Conservation (phyloP, 148 eudicot species). For the Cornus suecica region DNA sequence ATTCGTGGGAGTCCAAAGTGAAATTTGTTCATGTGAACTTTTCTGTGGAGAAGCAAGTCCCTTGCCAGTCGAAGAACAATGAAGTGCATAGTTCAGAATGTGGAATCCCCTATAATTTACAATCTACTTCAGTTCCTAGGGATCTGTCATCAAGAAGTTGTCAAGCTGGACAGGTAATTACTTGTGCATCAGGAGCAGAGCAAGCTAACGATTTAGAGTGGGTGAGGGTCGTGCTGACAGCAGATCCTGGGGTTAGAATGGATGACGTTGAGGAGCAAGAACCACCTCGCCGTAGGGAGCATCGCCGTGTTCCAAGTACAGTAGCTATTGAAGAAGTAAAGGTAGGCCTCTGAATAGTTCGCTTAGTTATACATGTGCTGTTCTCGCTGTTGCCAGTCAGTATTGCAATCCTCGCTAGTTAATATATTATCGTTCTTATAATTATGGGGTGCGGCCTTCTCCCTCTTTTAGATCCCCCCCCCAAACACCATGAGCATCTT, state of each 20-base stretch:
- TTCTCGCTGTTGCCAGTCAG: not conserved
- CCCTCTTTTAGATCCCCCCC: not conserved
- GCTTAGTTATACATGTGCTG: not conserved
- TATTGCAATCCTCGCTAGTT: not conserved
- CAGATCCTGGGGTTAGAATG: constrained; percentile 85
- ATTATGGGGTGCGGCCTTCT: not conserved
- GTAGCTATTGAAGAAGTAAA: constrained; percentile 98
- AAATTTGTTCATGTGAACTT: constrained; percentile 79
- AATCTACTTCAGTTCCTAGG: constrained; percentile 18
- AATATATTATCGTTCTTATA: not conserved
- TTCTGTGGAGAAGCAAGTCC: constrained; percentile 58
- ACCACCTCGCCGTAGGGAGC: constrained; percentile 82
- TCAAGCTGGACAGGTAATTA: constrained; percentile 32
- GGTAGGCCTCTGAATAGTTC: constrained; percentile 36
- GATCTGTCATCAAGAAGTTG: constrained; percentile 16
- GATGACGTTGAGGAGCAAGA: constrained; percentile 87
- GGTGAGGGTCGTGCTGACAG: constrained; percentile 82
- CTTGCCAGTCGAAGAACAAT: constrained; percentile 24
- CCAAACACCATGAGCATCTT: no score
- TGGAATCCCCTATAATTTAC: constrained; percentile 17
- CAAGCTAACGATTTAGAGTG: constrained; percentile 52
- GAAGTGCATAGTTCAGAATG: constrained; percentile 19
- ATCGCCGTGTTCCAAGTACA: constrained; percentile 96
- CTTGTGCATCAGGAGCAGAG: constrained; percentile 30
- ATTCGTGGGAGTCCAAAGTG: constrained; percentile 77